phyloP scores from a whole-genome alignment of 2,329 filamentous ascomycete genomes.

The Cryphonectria carpinicola region DNA sequence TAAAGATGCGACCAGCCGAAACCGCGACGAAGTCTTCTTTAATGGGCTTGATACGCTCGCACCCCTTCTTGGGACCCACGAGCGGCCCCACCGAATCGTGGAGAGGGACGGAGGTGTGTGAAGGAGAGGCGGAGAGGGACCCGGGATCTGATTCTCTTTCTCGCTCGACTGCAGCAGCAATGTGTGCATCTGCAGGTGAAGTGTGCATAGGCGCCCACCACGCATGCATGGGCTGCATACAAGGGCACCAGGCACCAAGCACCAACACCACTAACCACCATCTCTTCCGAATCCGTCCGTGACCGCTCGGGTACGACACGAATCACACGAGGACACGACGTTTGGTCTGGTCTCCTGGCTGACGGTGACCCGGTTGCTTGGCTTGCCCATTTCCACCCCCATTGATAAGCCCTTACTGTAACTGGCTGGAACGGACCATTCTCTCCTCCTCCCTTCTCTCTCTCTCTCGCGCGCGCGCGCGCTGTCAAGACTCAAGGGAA shows the following conservation, averaged over 20 bases:
- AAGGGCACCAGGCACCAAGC: neutral
- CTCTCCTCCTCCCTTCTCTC: neutral
- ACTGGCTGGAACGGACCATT: neutral
- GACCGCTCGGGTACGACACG: conserved; percentile 15
- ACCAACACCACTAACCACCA: neutral
- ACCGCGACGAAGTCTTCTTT: neutral
- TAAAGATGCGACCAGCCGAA: conserved; percentile 9
- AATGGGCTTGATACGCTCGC: conserved; percentile 24
- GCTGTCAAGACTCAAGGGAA: neutral
- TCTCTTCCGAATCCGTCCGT: conserved; percentile 4
- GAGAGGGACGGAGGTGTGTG: conserved; percentile 3
- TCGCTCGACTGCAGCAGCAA: neutral
- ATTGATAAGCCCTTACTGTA: neutral
- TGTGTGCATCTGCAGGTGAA: neutral
- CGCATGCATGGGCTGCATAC: neutral
- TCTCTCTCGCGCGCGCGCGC: neutral
- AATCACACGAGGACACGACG: conserved; percentile 25
- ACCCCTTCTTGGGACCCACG: conserved; percentile 5
- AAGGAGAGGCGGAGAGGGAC: neutral
- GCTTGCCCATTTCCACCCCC: neutral
- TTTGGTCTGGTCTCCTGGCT: neutral
- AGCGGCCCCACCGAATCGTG: conserved; percentile 7
- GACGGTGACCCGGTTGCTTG: neutral
- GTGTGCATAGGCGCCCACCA: neutral
- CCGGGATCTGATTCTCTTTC: neutral